Conservation (phyloP, 768 basidiomycete genomes). For the Suillus luteus region DNA sequence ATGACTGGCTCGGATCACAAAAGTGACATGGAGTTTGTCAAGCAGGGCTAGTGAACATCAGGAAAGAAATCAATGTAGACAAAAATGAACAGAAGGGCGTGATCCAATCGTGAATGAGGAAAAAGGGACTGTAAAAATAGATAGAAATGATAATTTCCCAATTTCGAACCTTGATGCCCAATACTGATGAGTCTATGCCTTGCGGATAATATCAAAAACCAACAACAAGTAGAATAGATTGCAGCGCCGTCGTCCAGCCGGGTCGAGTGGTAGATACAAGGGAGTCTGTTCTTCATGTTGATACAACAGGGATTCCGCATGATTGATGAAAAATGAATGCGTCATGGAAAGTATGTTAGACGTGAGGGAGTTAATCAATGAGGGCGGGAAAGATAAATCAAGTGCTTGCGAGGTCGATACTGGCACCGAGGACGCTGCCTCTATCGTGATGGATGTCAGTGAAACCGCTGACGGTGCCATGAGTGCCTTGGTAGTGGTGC, state of each 20-base stretch:
- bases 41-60: neutral
- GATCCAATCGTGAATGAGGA: conserved; percentile 4
- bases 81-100: neutral
- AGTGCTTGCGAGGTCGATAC: conserved; percentile 32
- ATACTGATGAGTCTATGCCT: conserved; percentile 25
- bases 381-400: conserved; percentile 20
- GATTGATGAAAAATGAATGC: conserved; percentile 29
- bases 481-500: conserved; percentile 28
- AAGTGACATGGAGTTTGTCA: neutral
- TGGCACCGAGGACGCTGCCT: conserved; percentile 29
- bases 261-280: conserved; percentile 36
- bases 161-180: conserved; percentile 5
- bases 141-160: conserved; percentile 15
- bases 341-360: conserved; percentile 20
- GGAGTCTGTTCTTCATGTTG: conserved; percentile 28
- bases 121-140: neutral
- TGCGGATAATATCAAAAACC: conserved; percentile 29
- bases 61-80: neutral
- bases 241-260: conserved; percentile 25
- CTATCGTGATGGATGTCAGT: conserved; percentile 31
- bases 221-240: conserved; percentile 31
- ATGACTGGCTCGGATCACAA: neutral
- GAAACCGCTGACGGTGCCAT: conserved; percentile 17
- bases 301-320: conserved; percentile 28
- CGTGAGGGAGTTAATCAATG: conserved; percentile 17